A percentile compares a stretch with the other conserved stretches of the same genome.
Evolutionary conservation across 345 rosid species (phyloP).

Genomic region (Citrus mangshanensis): DNA sequence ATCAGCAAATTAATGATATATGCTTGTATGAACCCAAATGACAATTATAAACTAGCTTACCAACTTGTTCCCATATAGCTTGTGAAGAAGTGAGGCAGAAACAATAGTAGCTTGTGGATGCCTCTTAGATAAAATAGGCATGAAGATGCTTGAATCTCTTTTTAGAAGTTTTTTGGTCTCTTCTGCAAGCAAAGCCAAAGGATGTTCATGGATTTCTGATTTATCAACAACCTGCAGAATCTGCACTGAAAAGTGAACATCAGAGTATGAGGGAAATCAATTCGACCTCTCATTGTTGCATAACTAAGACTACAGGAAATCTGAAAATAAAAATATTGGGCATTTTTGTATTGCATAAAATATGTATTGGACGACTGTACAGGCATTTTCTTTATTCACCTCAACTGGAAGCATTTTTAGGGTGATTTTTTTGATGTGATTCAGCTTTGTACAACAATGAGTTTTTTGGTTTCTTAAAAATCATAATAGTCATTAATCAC

Average conservation of each 20-base stretch:
- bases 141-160: conserved; percentile 63
- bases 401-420: background rate
- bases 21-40: conserved; percentile 1
- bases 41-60: conserved; percentile 42
- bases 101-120: conserved; percentile 72
- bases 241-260: conserved; percentile 38
- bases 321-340: background rate
- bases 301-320: background rate
- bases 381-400: background rate
- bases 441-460: background rate
- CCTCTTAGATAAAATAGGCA: conserved; percentile 78
- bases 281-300: background rate
- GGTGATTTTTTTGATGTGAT: background rate
- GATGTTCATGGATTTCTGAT: conserved; percentile 66
- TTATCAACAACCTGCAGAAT: conserved; percentile 59
- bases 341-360: background rate
- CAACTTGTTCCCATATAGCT: conserved; percentile 81
- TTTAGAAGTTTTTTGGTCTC: conserved; percentile 75
- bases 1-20: conserved; percentile 11
- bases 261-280: background rate
- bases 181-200: conserved; percentile 83
- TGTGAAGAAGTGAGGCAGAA: conserved; percentile 89
- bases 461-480: background rate
- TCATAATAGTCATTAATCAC: background rate
- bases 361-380: background rate